phyloP scores from a whole-genome alignment of 2,329 filamentous ascomycete genomes.

The Aaosphaeria arxii region DNA sequence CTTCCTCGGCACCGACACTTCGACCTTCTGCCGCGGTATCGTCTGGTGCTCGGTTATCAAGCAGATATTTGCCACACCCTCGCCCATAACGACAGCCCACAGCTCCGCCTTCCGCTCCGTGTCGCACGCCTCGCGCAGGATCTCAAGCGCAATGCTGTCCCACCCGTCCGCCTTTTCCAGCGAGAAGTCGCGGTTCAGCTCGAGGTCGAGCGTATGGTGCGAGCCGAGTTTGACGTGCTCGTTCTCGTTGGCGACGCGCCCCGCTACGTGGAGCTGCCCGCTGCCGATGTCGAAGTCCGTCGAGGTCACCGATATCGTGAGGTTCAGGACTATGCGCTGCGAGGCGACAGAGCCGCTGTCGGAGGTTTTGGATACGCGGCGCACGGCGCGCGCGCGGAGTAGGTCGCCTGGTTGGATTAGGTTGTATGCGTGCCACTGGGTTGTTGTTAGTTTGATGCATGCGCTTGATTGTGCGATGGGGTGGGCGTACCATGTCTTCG shows the following conservation, averaged over 20 bases:
- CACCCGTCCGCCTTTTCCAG: constrained; percentile 72
- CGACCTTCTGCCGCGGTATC: constrained; percentile 67
- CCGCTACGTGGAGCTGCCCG: constrained; percentile 66
- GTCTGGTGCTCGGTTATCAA: constrained; percentile 79
- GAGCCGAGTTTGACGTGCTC: constrained; percentile 64
- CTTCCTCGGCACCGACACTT: constrained; percentile 67
- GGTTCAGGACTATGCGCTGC: constrained; percentile 61
- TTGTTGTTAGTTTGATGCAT: constrained; percentile 22
- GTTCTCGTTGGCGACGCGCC: constrained; percentile 64
- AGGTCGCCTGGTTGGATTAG: constrained; percentile 65
- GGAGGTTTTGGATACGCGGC: constrained; percentile 61
- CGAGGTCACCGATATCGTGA: constrained; percentile 63
- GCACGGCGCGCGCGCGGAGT: constrained; percentile 64
- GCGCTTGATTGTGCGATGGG: constrained; percentile 35
- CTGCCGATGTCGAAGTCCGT: constrained; percentile 69
- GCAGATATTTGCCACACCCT: constrained; percentile 79
- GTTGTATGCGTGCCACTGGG: constrained; percentile 68
- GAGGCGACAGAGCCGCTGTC: constrained; percentile 61
- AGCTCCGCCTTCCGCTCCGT: constrained; percentile 77
- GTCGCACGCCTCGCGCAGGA: constrained; percentile 74
- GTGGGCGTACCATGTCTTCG: constrained; percentile 59
- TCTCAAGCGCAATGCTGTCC: constrained; percentile 83
- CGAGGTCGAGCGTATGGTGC: constrained; percentile 75
- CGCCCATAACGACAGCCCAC: constrained; percentile 91
- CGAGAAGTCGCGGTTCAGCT: constrained; percentile 83